Base-by-base conservation (phyloP, 2,329 filamentous ascomycete species). In the Endoconidiophora laricicola region DNA sequence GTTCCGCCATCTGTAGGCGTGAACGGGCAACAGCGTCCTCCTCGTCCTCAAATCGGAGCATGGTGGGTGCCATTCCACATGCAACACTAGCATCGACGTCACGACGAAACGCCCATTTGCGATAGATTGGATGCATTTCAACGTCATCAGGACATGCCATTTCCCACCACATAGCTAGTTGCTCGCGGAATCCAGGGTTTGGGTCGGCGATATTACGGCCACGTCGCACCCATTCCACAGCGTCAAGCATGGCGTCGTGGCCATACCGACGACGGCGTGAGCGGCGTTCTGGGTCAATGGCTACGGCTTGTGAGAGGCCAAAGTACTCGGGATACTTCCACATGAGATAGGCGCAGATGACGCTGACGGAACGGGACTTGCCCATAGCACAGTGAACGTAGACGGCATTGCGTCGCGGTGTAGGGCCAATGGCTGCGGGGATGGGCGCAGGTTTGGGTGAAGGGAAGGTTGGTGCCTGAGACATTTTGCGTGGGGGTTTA, bases 121-220 rank as follows among this genome's bases (percentile, higher is more conserved):
- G 86, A 64, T 96, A 98, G 12, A 74, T 66, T 1, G 86, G 82
- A 44, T 87, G 74, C 7, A 71, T 67, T 55, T 83, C 81, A 14
- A 78, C 69, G 40, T 68, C 67, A 3, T 67, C 74, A 1, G 88
- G 85, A 56, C 81, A 90, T 44, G 79, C 79, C 85, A 95, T 94
- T 56, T 81, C 70, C 69, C 86, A 83, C 71, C 90, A 98, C 49
- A 96, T 69, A 57, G 82, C 72, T 4, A 98, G 73, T 65, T 98
- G 91, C 46, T 78, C 69, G 79, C 90, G 87, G 71, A 98, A 98
- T 24, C 88, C 90, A 29, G 78, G 69, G 62, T 98, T 98, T 3
- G 91, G 91, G 60, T 94, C 86, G 54, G 83, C 88, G 49, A 91
- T 75, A 14, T 83, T 77, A 38, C 90, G 78, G 41, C 74, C 75